Conservation (phyloP, 2,329 filamentous ascomycete species). For the Fusarium sp. region DNA sequence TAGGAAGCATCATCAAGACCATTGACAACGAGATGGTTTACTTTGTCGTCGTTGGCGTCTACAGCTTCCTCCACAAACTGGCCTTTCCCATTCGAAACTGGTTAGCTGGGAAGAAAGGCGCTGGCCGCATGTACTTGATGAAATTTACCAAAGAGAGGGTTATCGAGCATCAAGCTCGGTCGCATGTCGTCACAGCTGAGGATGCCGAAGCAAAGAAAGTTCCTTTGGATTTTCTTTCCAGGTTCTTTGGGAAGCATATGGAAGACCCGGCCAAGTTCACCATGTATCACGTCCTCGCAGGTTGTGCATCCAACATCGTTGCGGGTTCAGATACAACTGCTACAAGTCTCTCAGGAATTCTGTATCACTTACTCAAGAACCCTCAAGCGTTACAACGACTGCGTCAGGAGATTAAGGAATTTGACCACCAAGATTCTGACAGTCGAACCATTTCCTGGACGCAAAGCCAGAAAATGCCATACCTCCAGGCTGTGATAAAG, state of each 20-base stretch:
- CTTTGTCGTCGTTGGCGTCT: conserved; percentile 10
- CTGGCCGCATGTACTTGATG: conserved; percentile 20
- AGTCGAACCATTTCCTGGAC: neutral
- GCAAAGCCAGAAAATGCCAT: conserved; percentile 1
- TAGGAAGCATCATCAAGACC: conserved; percentile 17
- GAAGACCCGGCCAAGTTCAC: neutral
- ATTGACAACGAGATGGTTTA: conserved; percentile 20
- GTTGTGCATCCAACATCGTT: conserved; percentile 4
- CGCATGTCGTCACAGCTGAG: neutral
- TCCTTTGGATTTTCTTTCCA: neutral
- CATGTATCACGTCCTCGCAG: neutral
- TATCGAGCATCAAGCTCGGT: neutral
- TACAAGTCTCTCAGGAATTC: neutral
- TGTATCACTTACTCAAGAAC: neutral
- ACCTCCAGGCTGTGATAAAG: conserved; percentile 5
- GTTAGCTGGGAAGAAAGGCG: conserved; percentile 4
- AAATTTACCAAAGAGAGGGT: conserved; percentile 26
- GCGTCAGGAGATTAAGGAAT: neutral
- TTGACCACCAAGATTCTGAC: neutral
- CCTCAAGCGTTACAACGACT: neutral
- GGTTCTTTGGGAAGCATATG: neutral
- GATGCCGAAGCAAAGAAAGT: neutral
- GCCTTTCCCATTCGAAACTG: conserved; percentile 15
- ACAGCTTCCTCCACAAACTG: conserved; percentile 3
- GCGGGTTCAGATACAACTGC: conserved; percentile 4